Percentiles rank a stretch among this genome's conserved stretches.
phyloP scores from a whole-genome alignment of 208 protist genomes.

The Trypanosoma mega region DNA sequence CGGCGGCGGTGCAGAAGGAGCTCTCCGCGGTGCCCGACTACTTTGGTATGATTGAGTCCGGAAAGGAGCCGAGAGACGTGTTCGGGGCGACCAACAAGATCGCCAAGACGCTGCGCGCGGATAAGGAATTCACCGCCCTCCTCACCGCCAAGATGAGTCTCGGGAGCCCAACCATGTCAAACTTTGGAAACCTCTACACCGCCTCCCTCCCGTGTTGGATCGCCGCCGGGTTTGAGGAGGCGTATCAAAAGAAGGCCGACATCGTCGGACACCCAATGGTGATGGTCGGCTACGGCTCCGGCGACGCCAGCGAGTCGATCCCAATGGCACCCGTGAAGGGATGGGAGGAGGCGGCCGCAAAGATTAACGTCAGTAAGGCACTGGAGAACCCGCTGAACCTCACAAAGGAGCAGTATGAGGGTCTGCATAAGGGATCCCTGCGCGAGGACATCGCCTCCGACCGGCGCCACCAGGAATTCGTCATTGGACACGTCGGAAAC shows the following conservation, averaged over 20 bases:
- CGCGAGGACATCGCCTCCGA: constrained; percentile 67
- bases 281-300: constrained; percentile 87
- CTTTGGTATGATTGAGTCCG: constrained; percentile 78
- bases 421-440: constrained; percentile 68
- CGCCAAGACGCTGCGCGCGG: constrained; percentile 77
- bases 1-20: constrained; percentile 52
- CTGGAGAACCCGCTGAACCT: constrained; percentile 74
- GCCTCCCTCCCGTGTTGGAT: constrained; percentile 90
- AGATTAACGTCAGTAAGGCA: constrained; percentile 74
- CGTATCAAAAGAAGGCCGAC: constrained; percentile 74
- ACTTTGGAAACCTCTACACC: constrained; percentile 92
- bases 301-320: constrained; percentile 86
- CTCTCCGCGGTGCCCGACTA: constrained; percentile 65
- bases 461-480: constrained; percentile 73
- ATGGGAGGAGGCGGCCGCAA: constrained; percentile 78
- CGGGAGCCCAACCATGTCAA: constrained; percentile 79
- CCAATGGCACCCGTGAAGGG: constrained; percentile 80
- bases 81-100: constrained; percentile 77
- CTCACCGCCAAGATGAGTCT: constrained; percentile 87
- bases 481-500: constrained; percentile 73
- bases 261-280: constrained; percentile 86
- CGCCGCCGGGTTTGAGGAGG: constrained; percentile 87
- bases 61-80: constrained; percentile 66
- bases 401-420: constrained; percentile 79
- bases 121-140: constrained; percentile 74